phyloP scores from a whole-genome alignment of 1,139 yeast species.

The Spencermartinsiella ligniputridi region DNA sequence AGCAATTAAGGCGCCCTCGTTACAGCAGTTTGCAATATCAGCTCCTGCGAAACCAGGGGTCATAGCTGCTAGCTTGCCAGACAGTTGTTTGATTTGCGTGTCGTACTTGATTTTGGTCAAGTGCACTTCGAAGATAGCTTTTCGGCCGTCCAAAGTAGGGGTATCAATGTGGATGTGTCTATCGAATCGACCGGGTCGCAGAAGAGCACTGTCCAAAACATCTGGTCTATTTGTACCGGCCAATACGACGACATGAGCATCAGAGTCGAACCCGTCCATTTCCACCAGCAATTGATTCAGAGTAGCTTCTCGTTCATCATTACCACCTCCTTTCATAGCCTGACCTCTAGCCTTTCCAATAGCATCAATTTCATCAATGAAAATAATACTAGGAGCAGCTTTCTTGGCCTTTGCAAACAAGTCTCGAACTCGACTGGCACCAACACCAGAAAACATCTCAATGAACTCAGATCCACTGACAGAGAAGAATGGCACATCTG shows the following conservation, averaged over 20 bases:
- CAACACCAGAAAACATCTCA: constrained; percentile 99
- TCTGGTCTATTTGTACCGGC: constrained; percentile 98
- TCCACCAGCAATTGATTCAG: constrained; percentile 92
- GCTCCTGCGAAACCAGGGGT: constrained; percentile 99
- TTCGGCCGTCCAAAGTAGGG: constrained; percentile 91
- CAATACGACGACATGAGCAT: constrained; percentile 90
- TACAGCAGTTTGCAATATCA: constrained; percentile 94
- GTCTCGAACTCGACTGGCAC: constrained; percentile 96
- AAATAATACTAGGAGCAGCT: constrained; percentile 88
- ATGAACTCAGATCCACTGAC: constrained; percentile 98
- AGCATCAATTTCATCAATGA: constrained; percentile 97
- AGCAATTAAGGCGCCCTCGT: constrained; percentile 95
- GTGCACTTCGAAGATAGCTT: constrained; percentile 85
- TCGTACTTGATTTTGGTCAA: constrained; percentile 60
- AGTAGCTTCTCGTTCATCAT: constrained; percentile 96
- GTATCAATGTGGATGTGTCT: constrained; percentile 87
- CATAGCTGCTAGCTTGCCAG: constrained; percentile 87
- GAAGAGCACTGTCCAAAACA: constrained; percentile 82
- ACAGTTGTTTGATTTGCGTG: constrained; percentile 48
- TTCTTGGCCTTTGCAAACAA: constrained; percentile 88
- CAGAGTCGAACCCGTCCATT: constrained; percentile 92
- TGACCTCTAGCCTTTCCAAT: constrained; percentile 93
- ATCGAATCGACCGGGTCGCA: constrained; percentile 97
- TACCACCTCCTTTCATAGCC: constrained; percentile 74
- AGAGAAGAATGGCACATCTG: constrained; percentile 91